Percentiles rank a stretch among this genome's conserved stretches.
These are phyloP conservation scores for Leccinum variicolor DNA, from an alignment of 768 basidiomycete species.

Conservation along the genomic window DNA sequence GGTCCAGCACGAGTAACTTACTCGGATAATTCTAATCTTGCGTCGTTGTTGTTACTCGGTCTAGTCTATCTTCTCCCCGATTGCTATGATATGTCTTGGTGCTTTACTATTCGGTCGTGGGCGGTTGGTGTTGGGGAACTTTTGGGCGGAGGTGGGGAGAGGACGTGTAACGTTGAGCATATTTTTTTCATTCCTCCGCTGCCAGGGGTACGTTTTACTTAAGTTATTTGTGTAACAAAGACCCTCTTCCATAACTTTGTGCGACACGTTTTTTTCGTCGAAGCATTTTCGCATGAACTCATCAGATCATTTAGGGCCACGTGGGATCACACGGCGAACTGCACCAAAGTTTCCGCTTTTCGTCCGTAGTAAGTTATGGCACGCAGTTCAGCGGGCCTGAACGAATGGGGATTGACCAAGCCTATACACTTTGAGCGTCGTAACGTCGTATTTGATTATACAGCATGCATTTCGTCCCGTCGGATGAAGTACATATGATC, in stretches of 20 bases:
- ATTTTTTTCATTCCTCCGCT: neutral
- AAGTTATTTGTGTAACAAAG: neutral
- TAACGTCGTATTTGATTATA: neutral
- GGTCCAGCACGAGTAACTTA: conserved; percentile 32
- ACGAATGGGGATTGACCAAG: conserved; percentile 3
- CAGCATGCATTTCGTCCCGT: neutral
- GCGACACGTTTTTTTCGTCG: conserved; percentile 3
- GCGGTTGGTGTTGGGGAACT: neutral
- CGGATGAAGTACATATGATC: neutral
- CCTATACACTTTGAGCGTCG: neutral
- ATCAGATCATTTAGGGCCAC: neutral
- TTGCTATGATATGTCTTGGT: conserved; percentile 15
- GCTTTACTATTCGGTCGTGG: neutral
- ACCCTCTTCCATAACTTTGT: neutral
- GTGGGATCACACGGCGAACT: conserved; percentile 1
- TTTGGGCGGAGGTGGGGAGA: neutral
- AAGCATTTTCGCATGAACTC: neutral
- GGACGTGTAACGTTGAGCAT: neutral
- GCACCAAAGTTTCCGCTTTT: neutral
- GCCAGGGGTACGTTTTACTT: neutral
- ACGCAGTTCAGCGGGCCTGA: neutral
- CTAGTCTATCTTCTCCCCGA: conserved; percentile 7
- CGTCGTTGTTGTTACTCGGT: conserved; percentile 10
- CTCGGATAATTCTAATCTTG: conserved; percentile 31
- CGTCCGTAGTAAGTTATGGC: neutral